Conservation (phyloP, 768 basidiomycete genomes). For the Lactarius deliciosus region DNA sequence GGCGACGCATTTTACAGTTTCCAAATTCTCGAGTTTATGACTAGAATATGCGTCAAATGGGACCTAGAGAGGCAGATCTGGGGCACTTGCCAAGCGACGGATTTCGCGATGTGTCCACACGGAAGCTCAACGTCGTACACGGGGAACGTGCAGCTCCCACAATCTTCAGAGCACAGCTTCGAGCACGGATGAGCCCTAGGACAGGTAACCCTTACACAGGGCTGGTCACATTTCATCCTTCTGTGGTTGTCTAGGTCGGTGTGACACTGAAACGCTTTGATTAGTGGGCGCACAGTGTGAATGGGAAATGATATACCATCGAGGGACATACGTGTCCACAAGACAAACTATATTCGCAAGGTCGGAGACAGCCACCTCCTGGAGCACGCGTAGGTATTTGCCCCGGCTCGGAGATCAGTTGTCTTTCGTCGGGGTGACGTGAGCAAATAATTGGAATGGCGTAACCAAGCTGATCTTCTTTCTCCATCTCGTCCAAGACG, state of each 20-base stretch:
- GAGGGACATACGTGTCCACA: conserved; percentile 38
- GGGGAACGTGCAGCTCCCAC: conserved; percentile 34
- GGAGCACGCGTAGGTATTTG: conserved; percentile 23
- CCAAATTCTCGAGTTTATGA: conserved; percentile 31
- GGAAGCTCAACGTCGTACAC: conserved; percentile 31
- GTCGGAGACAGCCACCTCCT: conserved; percentile 36
- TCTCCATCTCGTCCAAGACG: conserved; percentile 56
- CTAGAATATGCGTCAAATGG: conserved; percentile 26
- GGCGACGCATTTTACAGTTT: conserved; percentile 31
- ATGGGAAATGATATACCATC: conserved; percentile 27
- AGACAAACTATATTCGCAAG: conserved; percentile 33
- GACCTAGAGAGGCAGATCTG: background rate
- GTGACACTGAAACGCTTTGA: conserved; percentile 27
- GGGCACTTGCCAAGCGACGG: conserved; percentile 34
- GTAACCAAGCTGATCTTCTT: conserved; percentile 33
- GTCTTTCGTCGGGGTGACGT: conserved; percentile 17
- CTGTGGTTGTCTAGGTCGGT: conserved; percentile 31
- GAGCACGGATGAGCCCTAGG: conserved; percentile 33
- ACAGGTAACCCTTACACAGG: conserved; percentile 31
- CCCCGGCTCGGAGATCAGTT: conserved; percentile 19
- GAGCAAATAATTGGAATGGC: conserved; percentile 25
- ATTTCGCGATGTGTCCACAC: conserved; percentile 33
- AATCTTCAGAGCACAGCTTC: conserved; percentile 33
- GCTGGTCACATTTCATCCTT: conserved; percentile 31
- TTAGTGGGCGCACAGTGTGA: background rate